These are phyloP conservation scores for Leptographium flavum DNA, from an alignment of 2,329 filamentous ascomycete genomes.

Conservation along the genomic window DNA sequence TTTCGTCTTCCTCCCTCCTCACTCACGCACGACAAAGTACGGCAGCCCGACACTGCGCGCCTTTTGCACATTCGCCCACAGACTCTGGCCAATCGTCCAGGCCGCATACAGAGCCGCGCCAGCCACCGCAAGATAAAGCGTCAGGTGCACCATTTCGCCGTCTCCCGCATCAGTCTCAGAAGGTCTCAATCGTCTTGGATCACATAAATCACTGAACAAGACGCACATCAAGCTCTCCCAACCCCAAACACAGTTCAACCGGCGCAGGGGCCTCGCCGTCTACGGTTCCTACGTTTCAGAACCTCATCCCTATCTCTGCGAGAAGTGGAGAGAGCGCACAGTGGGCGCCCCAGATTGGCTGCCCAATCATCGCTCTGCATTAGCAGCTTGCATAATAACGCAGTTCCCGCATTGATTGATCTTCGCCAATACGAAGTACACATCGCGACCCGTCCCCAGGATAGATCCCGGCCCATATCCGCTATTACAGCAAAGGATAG, in stretches of 20 bases:
- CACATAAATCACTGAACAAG: too few relatives aligned
- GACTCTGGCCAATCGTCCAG: slow-evolving; percentile 18
- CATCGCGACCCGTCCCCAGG: not conserved
- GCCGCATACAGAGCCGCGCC: slow-evolving; percentile 20
- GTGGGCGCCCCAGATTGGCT: too few relatives aligned
- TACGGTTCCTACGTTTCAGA: too few relatives aligned
- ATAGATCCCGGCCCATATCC: not conserved
- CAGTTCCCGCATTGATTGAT: too few relatives aligned
- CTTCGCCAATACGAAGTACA: not conserved
- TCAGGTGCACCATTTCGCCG: slow-evolving; percentile 19
- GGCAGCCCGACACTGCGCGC: slow-evolving; percentile 36
- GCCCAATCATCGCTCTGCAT: too few relatives aligned
- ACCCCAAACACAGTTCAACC: too few relatives aligned
- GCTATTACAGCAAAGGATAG: not conserved
- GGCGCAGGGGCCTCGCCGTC: too few relatives aligned
- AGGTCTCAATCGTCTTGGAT: too few relatives aligned
- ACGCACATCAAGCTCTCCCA: too few relatives aligned
- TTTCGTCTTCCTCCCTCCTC: not conserved
- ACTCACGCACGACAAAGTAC: slow-evolving; percentile 40
- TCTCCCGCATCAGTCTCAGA: not conserved
- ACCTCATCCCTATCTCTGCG: too few relatives aligned
- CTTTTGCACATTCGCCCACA: slow-evolving; percentile 30
- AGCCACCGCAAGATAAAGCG: slow-evolving; percentile 20
- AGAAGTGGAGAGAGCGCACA: too few relatives aligned
- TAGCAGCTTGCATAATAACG: too few relatives aligned